Evolutionary conservation across 2,329 filamentous ascomycete species (phyloP), one percentile per base, ranked within the genome.

Genomic region (Kalaharituber pfeilii): DNA sequence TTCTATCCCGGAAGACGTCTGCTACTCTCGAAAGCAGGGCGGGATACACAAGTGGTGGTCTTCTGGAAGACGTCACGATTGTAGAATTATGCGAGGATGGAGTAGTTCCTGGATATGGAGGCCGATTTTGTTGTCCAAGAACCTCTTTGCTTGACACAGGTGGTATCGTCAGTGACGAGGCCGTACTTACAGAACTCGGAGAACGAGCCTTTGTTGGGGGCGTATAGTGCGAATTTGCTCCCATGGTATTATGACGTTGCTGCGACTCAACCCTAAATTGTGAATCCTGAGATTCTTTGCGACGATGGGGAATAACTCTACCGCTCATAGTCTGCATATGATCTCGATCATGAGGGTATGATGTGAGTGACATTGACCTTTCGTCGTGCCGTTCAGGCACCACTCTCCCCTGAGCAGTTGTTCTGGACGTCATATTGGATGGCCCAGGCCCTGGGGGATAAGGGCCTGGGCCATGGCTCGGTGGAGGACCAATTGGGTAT

Each of bases 341-440:
- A 9, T 84, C 83, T 57, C 78, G 76, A 62, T 93, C 86, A 53
- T 82, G 75, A 2, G 81, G 75, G 62, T 86, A 84, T 8, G 84
- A 86, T 4, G 83, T 91, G 82, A 98, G 82, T 47, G 89, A 94
- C 91, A 96, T 96, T 59, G 91, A 81, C 55, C 91, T 79, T 68
- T 96, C 89, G 64, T 93, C 86, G 58, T 88, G 84, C 53, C 89
- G 80, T 66, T 95, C 88, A 1, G 91, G 91, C 7, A 98, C 87
- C 30, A 91, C 75, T 57, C 91, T 79, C 28, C 91, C 91, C 67
- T 95, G 88, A 7, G 88, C 86, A 2, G 91, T 98, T 50, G 86
- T 94, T 58, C 82, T 53, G 88, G 81, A 65, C 87, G 87, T 44
- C 82, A 78, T 65, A 81, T 84, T 51, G 83, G 24, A 9, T 26